Evolutionary conservation across 495 filamentous ascomycete genomes (phyloP), one percentile per base, ranked within the genome.

Genomic region (Penicillium canescens): DNA sequence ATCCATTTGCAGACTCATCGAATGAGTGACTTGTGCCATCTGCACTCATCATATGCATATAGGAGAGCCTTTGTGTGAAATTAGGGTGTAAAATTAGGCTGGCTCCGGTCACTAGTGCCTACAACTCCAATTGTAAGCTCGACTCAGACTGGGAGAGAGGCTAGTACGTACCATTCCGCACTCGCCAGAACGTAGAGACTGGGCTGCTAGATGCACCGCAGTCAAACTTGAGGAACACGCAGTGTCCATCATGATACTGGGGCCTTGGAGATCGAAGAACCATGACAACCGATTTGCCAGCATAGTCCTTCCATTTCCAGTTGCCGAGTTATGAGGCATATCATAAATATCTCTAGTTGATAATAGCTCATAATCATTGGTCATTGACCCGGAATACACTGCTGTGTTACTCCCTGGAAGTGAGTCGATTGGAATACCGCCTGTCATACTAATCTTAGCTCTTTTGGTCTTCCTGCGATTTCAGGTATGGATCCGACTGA

Each of bases 401-500:
- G 70, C 73, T 4, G 78, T 82, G 31, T 73, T 63, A 11, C 73
- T 69, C 10, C 78, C 75, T 9, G 74, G 58, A 6, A 80, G 51
- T 6, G 65, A 57, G 3, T 70, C 63, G 7, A 72, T 55, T 6
- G 73, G 57, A 2, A 73, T 48, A 10, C 68, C 68, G 12, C 75
- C 67, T 67, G 45, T 9, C 16, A 6, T 23, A 66, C 1, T 0
- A n/a, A 13, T 34, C 2, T 63, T 46, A 56, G 49, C 42, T 26
- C 20, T 10, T 10, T 6, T 10, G 7, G 2, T 36, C 14, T 20
- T n/a, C 6, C n/a, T 10, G 6, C 0, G 9, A n/a, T 21, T 12
- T n/a, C 4, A 14, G 3, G 9, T 18, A 13, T 13, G 10, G n/a
- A 14, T 0, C 11, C 2, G 13, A 31, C 59, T 24, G 35, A 43